Conservation (phyloP, 345 rosid genomes). For the Aethionema arabicum region DNA sequence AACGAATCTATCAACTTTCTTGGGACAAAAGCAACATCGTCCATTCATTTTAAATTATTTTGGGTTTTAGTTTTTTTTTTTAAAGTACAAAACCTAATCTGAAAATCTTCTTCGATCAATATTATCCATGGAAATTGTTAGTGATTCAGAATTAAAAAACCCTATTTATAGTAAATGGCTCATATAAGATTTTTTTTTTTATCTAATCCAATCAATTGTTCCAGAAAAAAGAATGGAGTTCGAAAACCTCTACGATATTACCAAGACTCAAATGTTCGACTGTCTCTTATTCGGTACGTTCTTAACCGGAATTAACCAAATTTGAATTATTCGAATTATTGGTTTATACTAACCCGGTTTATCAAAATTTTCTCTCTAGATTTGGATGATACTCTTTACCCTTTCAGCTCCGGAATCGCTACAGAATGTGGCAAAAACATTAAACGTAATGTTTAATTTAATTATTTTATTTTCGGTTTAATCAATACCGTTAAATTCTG, state of each 20-base stretch:
- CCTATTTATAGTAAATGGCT: conserved; percentile 23
- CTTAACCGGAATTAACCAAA: conserved; percentile 3
- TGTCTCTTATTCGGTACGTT: conserved; percentile 81
- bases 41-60: conserved; percentile 30
- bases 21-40: conserved; percentile 28
- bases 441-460: conserved; percentile 43
- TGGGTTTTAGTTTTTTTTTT: conserved; percentile 5
- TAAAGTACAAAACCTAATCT: conserved; percentile 21
- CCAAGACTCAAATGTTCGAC: conserved; percentile 46
- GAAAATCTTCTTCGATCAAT: conserved; percentile 18
- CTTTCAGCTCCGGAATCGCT: conserved; percentile 65
- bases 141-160: conserved; percentile 27
- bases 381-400: conserved; percentile 92
- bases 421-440: conserved; percentile 57
- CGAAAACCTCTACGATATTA: conserved; percentile 47
- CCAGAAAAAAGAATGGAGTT: conserved; percentile 53
- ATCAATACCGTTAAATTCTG: conserved; percentile 4
- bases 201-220: conserved; percentile 27
- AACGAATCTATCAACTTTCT: conserved; percentile 23
- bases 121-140: conserved; percentile 17
- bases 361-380: conserved; percentile 41
- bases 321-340: background rate
- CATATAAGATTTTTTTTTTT: background rate
- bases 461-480: background rate
- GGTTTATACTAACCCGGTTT: conserved; percentile 4